Evolutionary conservation across 176 grass and related monocot genomes (phyloP), one percentile per base, ranked within the genome.

Genomic region (Rhipidocladum racemiflorum): DNA sequence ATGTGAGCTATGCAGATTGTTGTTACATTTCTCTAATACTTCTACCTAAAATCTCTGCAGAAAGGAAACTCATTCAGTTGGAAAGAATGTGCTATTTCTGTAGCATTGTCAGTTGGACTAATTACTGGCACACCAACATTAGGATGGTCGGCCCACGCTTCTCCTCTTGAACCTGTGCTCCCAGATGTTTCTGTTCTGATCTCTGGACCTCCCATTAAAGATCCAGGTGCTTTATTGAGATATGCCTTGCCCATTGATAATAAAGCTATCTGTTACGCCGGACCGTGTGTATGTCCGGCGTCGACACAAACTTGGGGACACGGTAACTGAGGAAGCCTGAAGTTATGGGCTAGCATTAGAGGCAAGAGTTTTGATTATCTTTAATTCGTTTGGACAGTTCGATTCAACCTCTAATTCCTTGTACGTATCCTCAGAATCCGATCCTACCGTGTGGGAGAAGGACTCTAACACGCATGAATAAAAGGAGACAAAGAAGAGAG

Each of bases 201-300:
- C 50, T 95, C 96, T 63, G 96, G 96, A 15, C 96, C 96, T 44
- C 96, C 92, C n/a, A 90, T 99, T 74, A 99, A 99, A 82, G 96
- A 99, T 91, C 96, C 96, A 5, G 89, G 89, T 84, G 92, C 91
- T 85, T 91, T 99, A 81, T 79, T 99, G 81, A 88, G 96, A 93
- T 91, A 99, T 91, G 96, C 91, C 55, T 84, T 99, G 69, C 96
- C 96, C 51, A 99, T 99, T 51, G 62, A 95, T 72, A 99, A 99
- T 79, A 99, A 95, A 84, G 91, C 96, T 83, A 85, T n/a, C n/a
- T n/a, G n/a, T n/a, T n/a, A n/a, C n/a, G n/a, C n/a, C n/a, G n/a
- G n/a, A n/a, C n/a, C n/a, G n/a, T n/a, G n/a, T n/a, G n/a, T n/a
- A n/a, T n/a, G n/a, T n/a, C n/a, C n/a, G n/a, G n/a, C n/a, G n/a